These are phyloP conservation scores for Pinus taeda DNA, from an alignment of 75 land plant species.

Conservation along the genomic window DNA sequence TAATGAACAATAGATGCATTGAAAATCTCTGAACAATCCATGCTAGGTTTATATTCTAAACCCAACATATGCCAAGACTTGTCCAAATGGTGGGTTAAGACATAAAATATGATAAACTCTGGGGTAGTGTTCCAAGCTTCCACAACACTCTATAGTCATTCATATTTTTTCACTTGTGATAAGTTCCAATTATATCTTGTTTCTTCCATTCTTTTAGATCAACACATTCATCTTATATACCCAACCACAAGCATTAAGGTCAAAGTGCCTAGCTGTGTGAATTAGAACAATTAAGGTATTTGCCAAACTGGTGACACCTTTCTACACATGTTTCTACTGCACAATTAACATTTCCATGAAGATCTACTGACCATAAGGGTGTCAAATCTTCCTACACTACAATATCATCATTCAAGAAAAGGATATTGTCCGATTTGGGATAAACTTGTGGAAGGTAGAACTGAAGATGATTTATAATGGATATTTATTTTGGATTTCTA, in stretches of 20 bases:
- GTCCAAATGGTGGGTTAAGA: slow-evolving; percentile 54
- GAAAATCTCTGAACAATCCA: slow-evolving; percentile 40
- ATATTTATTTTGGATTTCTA: no score
- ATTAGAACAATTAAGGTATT: slow-evolving; percentile 83
- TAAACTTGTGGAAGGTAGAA: no score
- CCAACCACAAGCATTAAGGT: slow-evolving; percentile 91
- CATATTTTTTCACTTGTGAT: slow-evolving; percentile 91
- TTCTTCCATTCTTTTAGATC: slow-evolving; percentile 83
- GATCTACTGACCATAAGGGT: slow-evolving; percentile 74
- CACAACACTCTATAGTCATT: slow-evolving; percentile 50
- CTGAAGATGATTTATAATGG: no score
- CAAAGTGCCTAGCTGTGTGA: slow-evolving; percentile 68
- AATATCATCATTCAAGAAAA: slow-evolving; percentile 90
- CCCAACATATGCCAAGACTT: slow-evolving; percentile 79
- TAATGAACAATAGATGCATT: slow-evolving; percentile 53
- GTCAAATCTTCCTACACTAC: slow-evolving; percentile 76
- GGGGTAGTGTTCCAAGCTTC: slow-evolving; percentile 40
- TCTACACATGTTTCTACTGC: slow-evolving; percentile 92
- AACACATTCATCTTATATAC: slow-evolving; percentile 92
- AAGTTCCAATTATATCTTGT: slow-evolving; percentile 84
- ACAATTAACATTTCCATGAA: slow-evolving; percentile 82
- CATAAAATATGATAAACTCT: slow-evolving; percentile 31
- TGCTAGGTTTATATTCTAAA: slow-evolving; percentile 50
- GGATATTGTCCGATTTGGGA: no score
- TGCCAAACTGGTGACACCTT: slow-evolving; percentile 87